A percentile compares a stretch with the other conserved stretches of the same genome.
These are phyloP conservation scores for Colletotrichum cereale DNA, from an alignment of 2,329 filamentous ascomycete genomes.

Conservation along the genomic window DNA sequence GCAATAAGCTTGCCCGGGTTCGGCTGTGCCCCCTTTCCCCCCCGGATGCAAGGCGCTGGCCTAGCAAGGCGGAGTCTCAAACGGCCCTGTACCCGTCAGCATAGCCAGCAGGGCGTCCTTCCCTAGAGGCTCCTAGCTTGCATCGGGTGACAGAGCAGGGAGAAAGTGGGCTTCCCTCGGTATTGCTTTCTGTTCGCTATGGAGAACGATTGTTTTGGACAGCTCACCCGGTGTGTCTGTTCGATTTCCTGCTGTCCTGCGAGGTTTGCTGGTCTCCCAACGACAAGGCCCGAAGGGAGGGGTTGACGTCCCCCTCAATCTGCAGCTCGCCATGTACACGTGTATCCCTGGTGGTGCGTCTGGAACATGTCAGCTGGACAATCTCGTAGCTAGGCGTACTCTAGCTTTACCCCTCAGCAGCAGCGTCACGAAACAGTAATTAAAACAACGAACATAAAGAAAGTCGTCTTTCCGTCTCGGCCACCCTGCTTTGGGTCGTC, in stretches of 20 bases:
- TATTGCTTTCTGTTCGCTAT: not conserved
- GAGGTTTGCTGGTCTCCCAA: too few relatives aligned
- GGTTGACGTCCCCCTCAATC: not conserved
- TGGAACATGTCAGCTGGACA: not conserved
- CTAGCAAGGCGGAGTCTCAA: not conserved
- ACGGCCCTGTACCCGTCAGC: not conserved
- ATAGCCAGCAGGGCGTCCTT: not conserved
- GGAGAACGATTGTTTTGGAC: not conserved
- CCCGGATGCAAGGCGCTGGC: not conserved
- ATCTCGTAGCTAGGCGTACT: not conserved
- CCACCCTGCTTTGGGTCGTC: not conserved
- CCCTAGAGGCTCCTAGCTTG: not conserved
- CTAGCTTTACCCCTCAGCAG: not conserved
- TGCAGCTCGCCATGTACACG: not conserved
- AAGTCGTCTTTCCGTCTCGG: not conserved
- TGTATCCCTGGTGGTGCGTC: too few relatives aligned
- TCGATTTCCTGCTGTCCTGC: not conserved
- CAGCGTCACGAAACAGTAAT: too few relatives aligned
- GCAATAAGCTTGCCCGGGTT: not conserved
- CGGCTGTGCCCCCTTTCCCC: not conserved
- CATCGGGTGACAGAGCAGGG: not conserved
- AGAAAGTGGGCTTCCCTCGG: not conserved
- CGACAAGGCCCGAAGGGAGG: not conserved
- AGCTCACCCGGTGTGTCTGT: too few relatives aligned
- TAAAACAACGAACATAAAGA: not conserved